Evolutionary conservation across 345 rosid genomes (phyloP), one percentile per base, ranked within the genome.

Genomic region (Eucalyptus polyanthemos): DNA sequence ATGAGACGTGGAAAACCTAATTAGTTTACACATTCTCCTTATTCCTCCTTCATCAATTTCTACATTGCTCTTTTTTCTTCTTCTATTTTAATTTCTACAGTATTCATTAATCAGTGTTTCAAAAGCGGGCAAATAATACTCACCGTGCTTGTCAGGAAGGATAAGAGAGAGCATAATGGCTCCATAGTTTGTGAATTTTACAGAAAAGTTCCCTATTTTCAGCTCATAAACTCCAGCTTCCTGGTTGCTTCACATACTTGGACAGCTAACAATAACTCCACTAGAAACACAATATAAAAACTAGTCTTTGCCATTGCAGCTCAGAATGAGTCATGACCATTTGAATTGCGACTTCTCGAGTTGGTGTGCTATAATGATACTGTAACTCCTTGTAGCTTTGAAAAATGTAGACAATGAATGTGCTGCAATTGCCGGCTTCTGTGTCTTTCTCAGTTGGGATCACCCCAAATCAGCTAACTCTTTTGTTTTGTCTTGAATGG

Each of bases 111-210:
- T 67, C 40, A 15, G 80, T 16, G 80, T 67, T 31, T 67, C 40
- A n/a, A 16, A 14, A n/a, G 80, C 2, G 6, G 4, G 80, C 21
- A 34, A 67, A 67, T 31, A 14, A 29, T 27, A 37, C 51, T 21
- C 60, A 95, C 96, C 97, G 44, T 94, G 69, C 92, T 91, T 92
- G 89, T 95, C 96, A 31, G 96, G 97, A 42, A 93, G 89, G 54
- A 95, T 49, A 58, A 91, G 91, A 54, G 97, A 94, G 62, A 94
- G 89, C 96, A 95, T 88, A 19, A 93, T 93, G 14, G 97, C 97
- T 49, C 97, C 98, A 86, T 94, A 96, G 90, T 95, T 93, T 19
- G 95, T 93, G 93, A 95, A 91, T 14, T 90, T 92, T 50, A 92
- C 89, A 25, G 94, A 91, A 11, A 95, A 91, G 58, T 87, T 62